Conservation (phyloP, 2,329 filamentous ascomycete genomes). For the Cadophora sp. region DNA sequence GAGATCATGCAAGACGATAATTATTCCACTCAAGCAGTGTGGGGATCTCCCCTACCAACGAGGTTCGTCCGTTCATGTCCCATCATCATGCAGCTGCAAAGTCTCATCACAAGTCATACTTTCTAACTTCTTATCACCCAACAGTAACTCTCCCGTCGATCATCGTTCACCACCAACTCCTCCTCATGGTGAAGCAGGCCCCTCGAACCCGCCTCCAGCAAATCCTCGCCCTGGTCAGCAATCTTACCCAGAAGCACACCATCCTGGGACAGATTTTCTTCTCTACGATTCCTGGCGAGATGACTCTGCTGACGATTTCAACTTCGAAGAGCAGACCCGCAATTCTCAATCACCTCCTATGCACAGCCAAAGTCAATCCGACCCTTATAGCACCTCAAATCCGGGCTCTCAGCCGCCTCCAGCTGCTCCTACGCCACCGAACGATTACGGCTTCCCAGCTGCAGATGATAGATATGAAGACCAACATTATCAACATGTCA, state of each 20-base stretch:
- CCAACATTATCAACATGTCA: neutral
- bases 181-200: conserved; percentile 10
- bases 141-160: conserved; percentile 16
- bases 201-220: conserved; percentile 13
- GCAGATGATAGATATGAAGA: neutral
- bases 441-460: neutral
- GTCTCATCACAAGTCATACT: neutral
- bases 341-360: neutral
- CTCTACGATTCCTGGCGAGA: conserved; percentile 16
- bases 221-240: conserved; percentile 19
- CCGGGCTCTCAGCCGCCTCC: neutral
- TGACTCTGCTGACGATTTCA: conserved; percentile 16
- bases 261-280: conserved; percentile 10
- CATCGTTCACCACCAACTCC: conserved; percentile 4
- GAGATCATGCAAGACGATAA: conserved; percentile 21
- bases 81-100: neutral
- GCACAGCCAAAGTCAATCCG: neutral
- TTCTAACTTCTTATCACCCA: conserved; percentile 1
- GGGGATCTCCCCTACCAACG: conserved; percentile 15
- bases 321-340: conserved; percentile 11
- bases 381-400: conserved; percentile 4
- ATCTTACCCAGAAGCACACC: neutral
- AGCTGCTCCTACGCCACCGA: neutral
- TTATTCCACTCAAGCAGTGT: conserved; percentile 19
- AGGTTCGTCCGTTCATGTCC: conserved; percentile 15